A percentile compares a stretch with the other conserved stretches of the same genome.
These are phyloP conservation scores for Epichloe amarillans DNA, from an alignment of 2,329 filamentous ascomycete species.

Conservation along the genomic window DNA sequence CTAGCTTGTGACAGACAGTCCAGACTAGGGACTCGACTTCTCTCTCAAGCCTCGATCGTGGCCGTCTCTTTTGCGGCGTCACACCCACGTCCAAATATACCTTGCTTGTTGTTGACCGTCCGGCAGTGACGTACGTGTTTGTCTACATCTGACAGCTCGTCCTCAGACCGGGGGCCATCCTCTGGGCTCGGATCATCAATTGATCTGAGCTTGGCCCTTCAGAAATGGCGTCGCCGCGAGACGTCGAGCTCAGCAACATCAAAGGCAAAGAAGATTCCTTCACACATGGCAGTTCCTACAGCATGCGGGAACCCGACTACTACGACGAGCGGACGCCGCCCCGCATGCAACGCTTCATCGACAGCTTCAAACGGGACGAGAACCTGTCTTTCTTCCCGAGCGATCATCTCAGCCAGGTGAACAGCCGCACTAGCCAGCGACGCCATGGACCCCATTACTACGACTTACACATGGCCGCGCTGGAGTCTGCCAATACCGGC, in stretches of 20 bases:
- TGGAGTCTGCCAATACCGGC: conserved; percentile 64
- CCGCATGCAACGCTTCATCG: conserved; percentile 33
- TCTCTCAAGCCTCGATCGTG: too few relatives aligned
- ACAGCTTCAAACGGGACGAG: conserved; percentile 52
- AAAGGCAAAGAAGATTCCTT: conserved; percentile 45
- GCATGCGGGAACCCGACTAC: conserved; percentile 37
- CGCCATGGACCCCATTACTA: conserved; percentile 33
- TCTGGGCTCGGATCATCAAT: neutral
- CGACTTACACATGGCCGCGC: conserved; percentile 43
- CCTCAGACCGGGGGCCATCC: too few relatives aligned
- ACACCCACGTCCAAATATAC: too few relatives aligned
- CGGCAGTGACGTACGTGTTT: too few relatives aligned
- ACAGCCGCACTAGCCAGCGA: conserved; percentile 10
- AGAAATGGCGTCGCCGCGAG: conserved; percentile 22
- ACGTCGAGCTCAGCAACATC: conserved; percentile 44
- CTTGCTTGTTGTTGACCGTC: too few relatives aligned
- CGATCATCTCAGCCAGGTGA: conserved; percentile 25
- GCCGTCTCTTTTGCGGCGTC: too few relatives aligned
- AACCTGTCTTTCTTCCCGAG: conserved; percentile 32
- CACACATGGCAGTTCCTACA: conserved; percentile 34
- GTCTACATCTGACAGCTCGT: too few relatives aligned
- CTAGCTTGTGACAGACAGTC: too few relatives aligned
- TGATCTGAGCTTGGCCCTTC: neutral
- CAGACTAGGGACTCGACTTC: too few relatives aligned
- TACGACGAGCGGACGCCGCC: conserved; percentile 26